Evolutionary conservation across 1,139 yeast genomes (phyloP), one percentile per base, ranked within the genome.

Genomic region (Barnettozyma hawaiiensis): DNA sequence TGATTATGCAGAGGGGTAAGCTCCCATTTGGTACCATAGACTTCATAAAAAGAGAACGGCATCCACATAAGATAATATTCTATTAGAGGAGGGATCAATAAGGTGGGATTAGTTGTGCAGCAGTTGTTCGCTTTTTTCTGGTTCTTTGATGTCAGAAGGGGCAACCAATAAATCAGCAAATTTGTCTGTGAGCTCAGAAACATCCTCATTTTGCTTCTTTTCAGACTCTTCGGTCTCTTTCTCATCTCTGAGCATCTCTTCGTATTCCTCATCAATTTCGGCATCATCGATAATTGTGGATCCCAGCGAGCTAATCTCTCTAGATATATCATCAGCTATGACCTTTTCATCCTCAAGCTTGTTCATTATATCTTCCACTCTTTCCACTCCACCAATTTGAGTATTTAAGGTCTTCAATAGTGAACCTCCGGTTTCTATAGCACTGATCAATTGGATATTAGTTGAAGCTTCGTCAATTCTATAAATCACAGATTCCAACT

Each of bases 381-480:
- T 49, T 48, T 63, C 64, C 61, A 68, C 32, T 51, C 66, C 49
- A 8, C 67, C 67, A 28, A 61, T 48, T 40, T 62, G 60, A 2
- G 55, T 41, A 40, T 64, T 63, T 20, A 65, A 53, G 8, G 52
- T 44, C 38, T 50, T 55, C 23, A 65, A 48, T 6, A 61, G 45
- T 5, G 53, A 51, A 2, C 70, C 57, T 7, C 76, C 69, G 4
- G 58, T 58, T 14, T 60, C 54, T 39, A 75, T 52, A 7, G 70
- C 67, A n/a, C 62, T 60, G 28, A 67, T 57, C 5, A 75, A 51
- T 15, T 64, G 57, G 5, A 63, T 56, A 49, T 76, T 76, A 3
- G 71, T 62, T 12, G 66, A 62, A 2, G 80, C 71, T 43, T 74
- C 72, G 50, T 76, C 70, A 35, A 78, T 68, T 48, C 74, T 74